A percentile compares a stretch with the other conserved stretches of the same genome.
Evolutionary conservation across 495 filamentous ascomycete genomes (phyloP).

Genomic region (Gamarada debralockiae): DNA sequence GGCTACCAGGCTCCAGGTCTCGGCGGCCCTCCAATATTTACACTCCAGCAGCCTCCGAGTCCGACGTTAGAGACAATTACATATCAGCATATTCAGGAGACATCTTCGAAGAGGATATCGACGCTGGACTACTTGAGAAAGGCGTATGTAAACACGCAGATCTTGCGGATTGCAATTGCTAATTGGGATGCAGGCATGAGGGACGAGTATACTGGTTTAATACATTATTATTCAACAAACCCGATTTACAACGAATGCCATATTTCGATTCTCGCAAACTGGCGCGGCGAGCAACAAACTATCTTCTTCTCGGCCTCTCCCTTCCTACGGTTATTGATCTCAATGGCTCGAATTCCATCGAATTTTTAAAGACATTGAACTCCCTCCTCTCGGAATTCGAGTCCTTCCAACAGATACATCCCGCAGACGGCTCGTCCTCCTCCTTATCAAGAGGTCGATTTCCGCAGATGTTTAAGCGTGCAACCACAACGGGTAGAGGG

Average conservation of each 20-base stretch:
- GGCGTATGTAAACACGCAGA: conserved; percentile 53
- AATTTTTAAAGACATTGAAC: conserved; percentile 86
- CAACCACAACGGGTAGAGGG: conserved; percentile 59
- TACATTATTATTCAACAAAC: conserved; percentile 83
- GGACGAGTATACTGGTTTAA: conserved; percentile 98
- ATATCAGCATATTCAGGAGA: conserved; percentile 86
- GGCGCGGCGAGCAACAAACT: conserved; percentile 82
- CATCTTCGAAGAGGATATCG: conserved; percentile 89
- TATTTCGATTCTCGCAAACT: conserved; percentile 83
- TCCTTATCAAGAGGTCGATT: conserved; percentile 74
- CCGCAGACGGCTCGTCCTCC: conserved; percentile 65
- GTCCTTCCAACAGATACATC: conserved; percentile 80
- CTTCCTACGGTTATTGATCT: conserved; percentile 86
- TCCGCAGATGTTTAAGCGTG: conserved; percentile 85
- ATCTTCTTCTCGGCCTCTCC: conserved; percentile 87
- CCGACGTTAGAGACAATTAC: conserved; percentile 43
- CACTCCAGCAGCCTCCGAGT: conserved; percentile 49
- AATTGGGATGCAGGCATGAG: conserved; percentile 59
- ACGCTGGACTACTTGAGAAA: conserved; percentile 92
- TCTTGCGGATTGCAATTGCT: not conserved
- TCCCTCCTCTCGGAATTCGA: conserved; percentile 89
- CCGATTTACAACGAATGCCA: conserved; percentile 74
- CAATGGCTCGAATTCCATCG: conserved; percentile 66
- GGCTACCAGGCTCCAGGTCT: conserved; percentile 14
- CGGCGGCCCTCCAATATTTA: conserved; percentile 10